Conservation (phyloP, 2,329 filamentous ascomycete genomes). For the Volutella citrinella region DNA sequence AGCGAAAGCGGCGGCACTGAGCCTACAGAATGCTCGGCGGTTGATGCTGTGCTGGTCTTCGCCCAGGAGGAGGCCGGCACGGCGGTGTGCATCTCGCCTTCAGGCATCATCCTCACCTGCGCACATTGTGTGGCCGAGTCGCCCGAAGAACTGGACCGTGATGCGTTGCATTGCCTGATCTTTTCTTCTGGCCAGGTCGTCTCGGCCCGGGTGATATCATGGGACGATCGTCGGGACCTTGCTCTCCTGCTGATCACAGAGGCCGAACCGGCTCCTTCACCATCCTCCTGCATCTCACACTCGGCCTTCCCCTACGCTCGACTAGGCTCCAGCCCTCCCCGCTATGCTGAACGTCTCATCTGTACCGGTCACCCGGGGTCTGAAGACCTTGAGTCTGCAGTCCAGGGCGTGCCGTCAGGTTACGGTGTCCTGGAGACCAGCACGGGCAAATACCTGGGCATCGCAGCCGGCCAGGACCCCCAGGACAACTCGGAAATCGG, state of each 20-base stretch:
- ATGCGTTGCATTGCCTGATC: conserved; percentile 38
- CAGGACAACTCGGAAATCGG: conserved; percentile 53
- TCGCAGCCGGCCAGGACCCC: conserved; percentile 35
- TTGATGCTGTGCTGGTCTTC: conserved; percentile 41
- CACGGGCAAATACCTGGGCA: conserved; percentile 39
- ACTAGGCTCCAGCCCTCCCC: conserved; percentile 15
- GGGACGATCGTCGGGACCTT: conserved; percentile 43
- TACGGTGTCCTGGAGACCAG: conserved; percentile 48
- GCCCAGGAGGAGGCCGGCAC: conserved; percentile 48
- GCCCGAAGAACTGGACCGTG: conserved; percentile 28
- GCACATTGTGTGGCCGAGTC: conserved; percentile 48
- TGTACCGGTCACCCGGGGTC: conserved; percentile 36
- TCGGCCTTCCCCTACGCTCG: conserved; percentile 20
- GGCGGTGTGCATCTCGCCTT: conserved; percentile 44
- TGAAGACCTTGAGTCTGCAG: conserved; percentile 41
- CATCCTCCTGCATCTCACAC: too few relatives aligned
- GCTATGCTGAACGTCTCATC: conserved; percentile 19
- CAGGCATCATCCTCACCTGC: conserved; percentile 47
- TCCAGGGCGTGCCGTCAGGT: conserved; percentile 32
- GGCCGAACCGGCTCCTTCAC: too few relatives aligned
- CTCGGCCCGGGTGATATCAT: conserved; percentile 37
- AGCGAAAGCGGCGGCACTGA: too few relatives aligned
- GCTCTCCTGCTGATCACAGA: conserved; percentile 42
- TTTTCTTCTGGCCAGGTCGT: conserved; percentile 38
- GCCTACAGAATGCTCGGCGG: too few relatives aligned